phyloP scores from a whole-genome alignment of 192 early-diverging fungal species.

The Gryganskiella cystojenkinii region DNA sequence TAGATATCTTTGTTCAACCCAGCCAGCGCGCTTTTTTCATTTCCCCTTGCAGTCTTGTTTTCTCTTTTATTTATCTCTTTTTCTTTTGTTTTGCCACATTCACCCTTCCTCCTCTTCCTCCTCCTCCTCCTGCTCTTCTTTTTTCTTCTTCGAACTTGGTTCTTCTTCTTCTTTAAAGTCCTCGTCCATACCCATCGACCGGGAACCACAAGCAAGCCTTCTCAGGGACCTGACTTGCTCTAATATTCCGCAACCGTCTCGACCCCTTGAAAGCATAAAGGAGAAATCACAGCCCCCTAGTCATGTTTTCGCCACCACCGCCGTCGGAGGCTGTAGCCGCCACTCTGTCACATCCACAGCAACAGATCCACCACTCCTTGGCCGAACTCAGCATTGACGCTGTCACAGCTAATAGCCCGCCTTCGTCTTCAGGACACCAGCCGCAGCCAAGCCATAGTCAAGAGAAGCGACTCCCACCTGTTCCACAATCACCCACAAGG shows the following conservation, averaged over 20 bases:
- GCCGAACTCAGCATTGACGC: not conserved
- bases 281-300: too few species aligned
- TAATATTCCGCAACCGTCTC: too few species aligned
- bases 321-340: not conserved
- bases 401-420: not conserved
- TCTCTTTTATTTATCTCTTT: not conserved
- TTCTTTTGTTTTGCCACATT: not conserved
- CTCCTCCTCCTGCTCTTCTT: not conserved
- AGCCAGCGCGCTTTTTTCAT: not conserved
- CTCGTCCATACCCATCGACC: not conserved
- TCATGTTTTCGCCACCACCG: constrained; percentile 10
- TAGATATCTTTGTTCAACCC: not conserved
- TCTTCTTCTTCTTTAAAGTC: not conserved
- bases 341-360: not conserved
- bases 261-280: too few species aligned
- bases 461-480: not conserved
- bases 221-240: too few species aligned
- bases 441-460: not conserved
- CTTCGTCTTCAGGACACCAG: not conserved
- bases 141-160: not conserved
- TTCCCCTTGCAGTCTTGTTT: too few species aligned
- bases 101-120: not conserved
- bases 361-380: constrained; percentile 1
- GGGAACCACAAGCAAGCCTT: not conserved
- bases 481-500: not conserved